Evolutionary conservation across 352 stramenopile species (phyloP), one percentile per base, ranked within the genome.

Genomic region (Phytophthora citricola): DNA sequence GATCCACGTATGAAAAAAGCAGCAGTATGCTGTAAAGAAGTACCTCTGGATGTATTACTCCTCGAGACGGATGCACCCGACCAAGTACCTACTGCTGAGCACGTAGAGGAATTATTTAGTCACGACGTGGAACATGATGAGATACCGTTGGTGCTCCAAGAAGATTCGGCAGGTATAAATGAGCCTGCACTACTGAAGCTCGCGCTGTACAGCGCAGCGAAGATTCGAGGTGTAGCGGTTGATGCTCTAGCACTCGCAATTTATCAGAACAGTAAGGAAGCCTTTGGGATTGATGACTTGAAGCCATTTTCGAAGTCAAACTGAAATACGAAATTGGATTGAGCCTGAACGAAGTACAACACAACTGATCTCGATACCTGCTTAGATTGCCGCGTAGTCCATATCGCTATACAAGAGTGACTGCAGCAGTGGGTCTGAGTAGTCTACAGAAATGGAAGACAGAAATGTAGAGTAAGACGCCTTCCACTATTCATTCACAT

Each of bases 31-130:
- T 90, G 85, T 15, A 61, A 68, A 3, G 61, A 69, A 14, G 39
- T 90, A 29, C 85, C 85, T 11, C 14, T 90, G 5, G 52, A 71
- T 10, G 31, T 75, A 2, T 59, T 95, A 48, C 48, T 95, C 27
- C 60, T 95, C 9, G 87, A 95, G 62, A 95, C 85, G 0, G 87
- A 95, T 38, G 73, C 85, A 4, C 87, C 87, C 2, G 83, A 95
- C 24, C 87, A 95, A 73, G 39, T 66, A 29, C 83, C 83, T 10
- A 45, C 53, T 14, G 15, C 56, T 15, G 58, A 76, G 10, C 2
- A 65, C 44, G 54, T 58, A 29, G 39, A 60, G 57, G 46, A 70
- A 38, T 5, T 69, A 38, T 64, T 76, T 48, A 31, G 26, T 27
- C 0, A 15, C 22, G 27, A 53, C 12, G 14, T 22, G 4, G 4